Conservation (phyloP, 352 stramenopile species). For the Pythium aristosporum region DNA sequence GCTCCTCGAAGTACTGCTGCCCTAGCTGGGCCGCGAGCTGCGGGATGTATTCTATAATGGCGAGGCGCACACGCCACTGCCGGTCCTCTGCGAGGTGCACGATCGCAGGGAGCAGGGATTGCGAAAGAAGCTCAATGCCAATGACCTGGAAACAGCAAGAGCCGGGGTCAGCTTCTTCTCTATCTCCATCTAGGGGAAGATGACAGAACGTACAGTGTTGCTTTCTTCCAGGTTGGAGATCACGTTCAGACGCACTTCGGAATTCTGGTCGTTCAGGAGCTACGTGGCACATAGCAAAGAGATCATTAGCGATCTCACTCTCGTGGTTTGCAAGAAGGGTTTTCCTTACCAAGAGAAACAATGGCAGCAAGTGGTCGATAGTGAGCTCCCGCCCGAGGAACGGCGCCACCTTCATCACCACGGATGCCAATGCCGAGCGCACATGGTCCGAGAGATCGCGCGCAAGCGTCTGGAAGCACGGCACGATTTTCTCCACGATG, state of each 20-base stretch:
- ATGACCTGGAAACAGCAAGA: conserved; percentile 76
- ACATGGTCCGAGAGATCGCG: conserved; percentile 97
- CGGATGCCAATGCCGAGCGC: conserved; percentile 92
- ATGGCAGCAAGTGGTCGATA: conserved; percentile 93
- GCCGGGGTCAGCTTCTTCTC: neutral
- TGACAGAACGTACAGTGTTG: conserved; percentile 77
- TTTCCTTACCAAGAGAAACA: conserved; percentile 88
- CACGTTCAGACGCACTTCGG: conserved; percentile 98
- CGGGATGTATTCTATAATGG: conserved; percentile 99
- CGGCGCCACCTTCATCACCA: conserved; percentile 95
- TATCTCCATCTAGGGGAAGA: neutral
- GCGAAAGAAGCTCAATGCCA: conserved; percentile 95
- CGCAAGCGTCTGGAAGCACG: conserved; percentile 92
- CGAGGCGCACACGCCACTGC: conserved; percentile 98
- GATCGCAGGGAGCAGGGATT: conserved; percentile 97
- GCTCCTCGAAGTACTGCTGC: conserved; percentile 95
- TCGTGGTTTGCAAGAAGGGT: neutral
- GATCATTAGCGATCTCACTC: neutral
- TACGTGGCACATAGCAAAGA: conserved; percentile 13
- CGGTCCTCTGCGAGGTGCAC: conserved; percentile 97
- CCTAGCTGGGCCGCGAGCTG: conserved; percentile 95
- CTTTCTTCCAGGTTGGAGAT: conserved; percentile 97
- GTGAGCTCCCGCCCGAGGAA: conserved; percentile 92
- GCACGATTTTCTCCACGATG: conserved; percentile 73
- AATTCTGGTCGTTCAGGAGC: conserved; percentile 96